phyloP scores from a whole-genome alignment of 306 rosid species.

The Begonia fuchsioides region DNA sequence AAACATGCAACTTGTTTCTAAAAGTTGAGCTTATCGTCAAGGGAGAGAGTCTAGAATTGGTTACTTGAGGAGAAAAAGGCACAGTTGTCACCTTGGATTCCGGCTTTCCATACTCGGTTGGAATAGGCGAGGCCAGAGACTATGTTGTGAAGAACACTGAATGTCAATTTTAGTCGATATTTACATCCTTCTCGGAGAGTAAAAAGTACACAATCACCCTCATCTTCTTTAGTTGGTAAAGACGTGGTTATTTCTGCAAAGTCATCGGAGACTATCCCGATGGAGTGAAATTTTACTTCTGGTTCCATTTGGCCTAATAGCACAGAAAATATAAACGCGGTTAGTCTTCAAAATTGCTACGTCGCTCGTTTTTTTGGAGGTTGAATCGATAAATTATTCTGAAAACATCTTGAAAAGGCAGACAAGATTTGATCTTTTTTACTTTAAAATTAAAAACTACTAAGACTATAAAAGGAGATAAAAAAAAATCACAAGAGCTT shows the following conservation, averaged over 20 bases:
- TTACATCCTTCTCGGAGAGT: constrained; percentile 6
- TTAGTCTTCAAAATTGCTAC: no score
- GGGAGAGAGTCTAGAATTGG: not conserved
- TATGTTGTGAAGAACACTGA: constrained; percentile 79
- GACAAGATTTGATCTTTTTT: no score
- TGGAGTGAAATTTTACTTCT: constrained; percentile 78
- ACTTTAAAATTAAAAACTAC: no score
- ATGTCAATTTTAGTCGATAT: constrained; percentile 59
- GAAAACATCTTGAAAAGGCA: no score
- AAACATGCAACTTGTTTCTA: not conserved
- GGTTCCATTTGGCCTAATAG: constrained; percentile 55
- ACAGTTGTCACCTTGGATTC: constrained; percentile 50
- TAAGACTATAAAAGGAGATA: no score
- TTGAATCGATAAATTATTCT: no score
- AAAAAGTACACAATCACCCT: constrained; percentile 9
- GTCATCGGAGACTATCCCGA: constrained; percentile 62
- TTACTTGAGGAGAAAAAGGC: not conserved
- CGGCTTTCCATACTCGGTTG: constrained; percentile 87
- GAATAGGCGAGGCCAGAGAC: constrained; percentile 80
- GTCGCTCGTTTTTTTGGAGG: no score
- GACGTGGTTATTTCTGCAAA: constrained; percentile 57
- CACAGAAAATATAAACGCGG: not conserved
- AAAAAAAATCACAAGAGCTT: not conserved
- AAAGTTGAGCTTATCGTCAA: not conserved
- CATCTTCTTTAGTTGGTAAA: constrained; percentile 42